Conservation (phyloP, 345 rosid genomes). For the Clausena lansium region DNA sequence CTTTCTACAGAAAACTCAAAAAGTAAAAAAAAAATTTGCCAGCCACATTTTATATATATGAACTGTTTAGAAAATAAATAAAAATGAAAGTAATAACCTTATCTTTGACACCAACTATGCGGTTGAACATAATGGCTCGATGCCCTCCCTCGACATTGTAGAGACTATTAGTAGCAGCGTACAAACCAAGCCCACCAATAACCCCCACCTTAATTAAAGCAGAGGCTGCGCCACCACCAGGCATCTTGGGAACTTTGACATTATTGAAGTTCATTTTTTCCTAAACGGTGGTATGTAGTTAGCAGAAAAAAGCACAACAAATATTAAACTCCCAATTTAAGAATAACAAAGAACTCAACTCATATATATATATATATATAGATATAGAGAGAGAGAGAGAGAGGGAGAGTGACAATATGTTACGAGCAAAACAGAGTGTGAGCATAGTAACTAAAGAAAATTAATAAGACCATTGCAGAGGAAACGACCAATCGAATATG, state of each 20-base stretch:
- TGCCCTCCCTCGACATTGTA: slow-evolving; percentile 81
- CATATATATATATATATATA: too few relatives aligned
- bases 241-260: slow-evolving; percentile 77
- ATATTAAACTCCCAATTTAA: neutral
- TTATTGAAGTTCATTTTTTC: slow-evolving; percentile 54
- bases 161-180: slow-evolving; percentile 61
- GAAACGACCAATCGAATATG: neutral
- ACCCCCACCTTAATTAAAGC: slow-evolving; percentile 66
- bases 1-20: neutral
- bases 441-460: neutral
- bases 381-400: too few relatives aligned
- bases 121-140: slow-evolving; percentile 68
- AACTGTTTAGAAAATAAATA: too few relatives aligned
- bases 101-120: slow-evolving; percentile 56
- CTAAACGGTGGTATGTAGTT: neutral
- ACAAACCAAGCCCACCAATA: slow-evolving; percentile 68
- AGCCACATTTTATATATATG: neutral
- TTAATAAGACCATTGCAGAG: neutral
- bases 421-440: neutral
- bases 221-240: slow-evolving; percentile 65
- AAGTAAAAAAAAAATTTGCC: too few relatives aligned
- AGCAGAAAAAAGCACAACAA: neutral
- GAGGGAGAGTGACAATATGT: too few relatives aligned
- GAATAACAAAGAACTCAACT: neutral
- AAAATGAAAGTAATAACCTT: slow-evolving; percentile 31